These are phyloP conservation scores for Fusarium armeniacum DNA, from an alignment of 2,329 filamentous ascomycete species.

Conservation along the genomic window DNA sequence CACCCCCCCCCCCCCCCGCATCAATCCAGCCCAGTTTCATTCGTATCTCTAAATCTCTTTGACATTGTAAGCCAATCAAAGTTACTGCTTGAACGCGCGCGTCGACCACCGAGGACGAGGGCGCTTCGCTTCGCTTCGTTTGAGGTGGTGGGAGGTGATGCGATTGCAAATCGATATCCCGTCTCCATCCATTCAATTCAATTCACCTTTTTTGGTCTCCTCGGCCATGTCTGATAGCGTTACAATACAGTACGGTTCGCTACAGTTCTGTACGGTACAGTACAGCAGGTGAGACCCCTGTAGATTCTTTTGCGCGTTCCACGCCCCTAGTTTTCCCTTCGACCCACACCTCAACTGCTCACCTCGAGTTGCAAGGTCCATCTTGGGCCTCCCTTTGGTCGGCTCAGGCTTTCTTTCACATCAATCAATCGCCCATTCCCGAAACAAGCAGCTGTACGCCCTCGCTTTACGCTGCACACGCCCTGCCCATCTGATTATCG, in stretches of 20 bases:
- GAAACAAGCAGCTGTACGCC: constrained; percentile 35
- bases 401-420: constrained; percentile 21
- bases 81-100: constrained; percentile 28
- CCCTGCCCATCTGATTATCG: constrained; percentile 25
- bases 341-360: constrained; percentile 25
- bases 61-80: constrained; percentile 7
- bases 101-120: constrained; percentile 28
- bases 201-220: constrained; percentile 19
- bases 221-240: constrained; percentile 1
- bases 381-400: constrained; percentile 40
- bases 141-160: constrained; percentile 13
- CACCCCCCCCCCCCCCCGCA: constrained; percentile 20
- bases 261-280: not conserved
- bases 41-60: constrained; percentile 10
- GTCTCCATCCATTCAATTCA: not conserved
- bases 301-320: not conserved
- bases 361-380: constrained; percentile 16
- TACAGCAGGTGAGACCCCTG: constrained; percentile 21
- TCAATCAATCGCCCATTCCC: constrained; percentile 36
- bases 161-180: constrained; percentile 1
- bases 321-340: constrained; percentile 29
- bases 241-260: constrained; percentile 1
- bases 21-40: constrained; percentile 16
- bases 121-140: constrained; percentile 14
- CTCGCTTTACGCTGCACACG: constrained; percentile 17